A percentile compares a stretch with the other conserved stretches of the same genome.
Evolutionary conservation across 768 basidiomycete genomes (phyloP).

Genomic region (Mycena crocata): DNA sequence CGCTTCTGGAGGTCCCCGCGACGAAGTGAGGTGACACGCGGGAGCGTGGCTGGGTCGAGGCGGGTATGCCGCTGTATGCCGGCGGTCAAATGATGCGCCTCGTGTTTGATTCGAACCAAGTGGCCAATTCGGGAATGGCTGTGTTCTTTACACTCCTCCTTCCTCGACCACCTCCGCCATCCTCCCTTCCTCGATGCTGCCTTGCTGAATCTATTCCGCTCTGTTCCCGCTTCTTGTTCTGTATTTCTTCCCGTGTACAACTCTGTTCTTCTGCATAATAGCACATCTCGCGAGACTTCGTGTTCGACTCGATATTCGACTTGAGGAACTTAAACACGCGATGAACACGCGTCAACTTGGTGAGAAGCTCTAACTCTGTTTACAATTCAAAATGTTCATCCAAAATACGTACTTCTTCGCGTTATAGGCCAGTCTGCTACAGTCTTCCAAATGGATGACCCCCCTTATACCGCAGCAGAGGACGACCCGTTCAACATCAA

Average conservation of each 20-base stretch:
- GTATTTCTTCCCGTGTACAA: conserved; percentile 32
- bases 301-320: conserved; percentile 22
- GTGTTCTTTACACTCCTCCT: neutral
- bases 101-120: conserved; percentile 2
- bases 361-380: conserved; percentile 32
- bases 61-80: neutral
- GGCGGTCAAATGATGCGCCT: too few relatives aligned
- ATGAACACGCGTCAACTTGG: conserved; percentile 35
- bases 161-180: neutral
- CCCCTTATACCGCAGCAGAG: conserved; percentile 61
- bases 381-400: conserved; percentile 26
- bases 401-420: conserved; percentile 29
- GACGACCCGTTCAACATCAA: conserved; percentile 63
- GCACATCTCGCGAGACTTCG: conserved; percentile 19
- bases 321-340: conserved; percentile 30
- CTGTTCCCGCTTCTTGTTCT: conserved; percentile 17
- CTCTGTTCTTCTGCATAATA: conserved; percentile 31
- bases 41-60: neutral
- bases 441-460: conserved; percentile 49
- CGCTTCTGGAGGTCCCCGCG: conserved; percentile 18
- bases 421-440: conserved; percentile 30
- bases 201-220: conserved; percentile 11
- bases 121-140: neutral
- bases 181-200: neutral
- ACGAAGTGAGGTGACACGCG: neutral